phyloP scores from a whole-genome alignment of 768 basidiomycete genomes.

The Epithele typhae region DNA sequence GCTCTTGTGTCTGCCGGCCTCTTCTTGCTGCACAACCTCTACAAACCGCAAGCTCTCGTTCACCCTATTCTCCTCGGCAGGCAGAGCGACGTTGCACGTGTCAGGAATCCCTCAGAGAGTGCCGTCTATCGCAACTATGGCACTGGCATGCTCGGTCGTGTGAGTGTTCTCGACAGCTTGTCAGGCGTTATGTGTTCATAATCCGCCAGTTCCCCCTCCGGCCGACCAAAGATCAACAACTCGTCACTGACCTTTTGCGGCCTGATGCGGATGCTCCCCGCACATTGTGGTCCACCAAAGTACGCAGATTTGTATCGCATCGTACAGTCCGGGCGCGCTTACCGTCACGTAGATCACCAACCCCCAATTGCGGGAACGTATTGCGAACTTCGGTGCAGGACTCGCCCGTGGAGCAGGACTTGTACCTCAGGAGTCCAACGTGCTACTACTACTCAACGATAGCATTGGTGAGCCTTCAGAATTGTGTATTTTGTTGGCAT shows the following conservation, averaged over 20 bases:
- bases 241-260: constrained; percentile 63
- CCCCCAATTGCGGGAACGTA: constrained; percentile 60
- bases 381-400: constrained; percentile 71
- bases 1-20: constrained; percentile 72
- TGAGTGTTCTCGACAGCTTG: constrained; percentile 30
- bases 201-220: constrained; percentile 60
- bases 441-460: constrained; percentile 77
- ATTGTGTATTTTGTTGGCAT: constrained; percentile 4
- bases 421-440: constrained; percentile 56
- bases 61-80: constrained; percentile 92
- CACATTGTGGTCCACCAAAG: constrained; percentile 79
- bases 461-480: constrained; percentile 48
- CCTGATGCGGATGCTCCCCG: constrained; percentile 62
- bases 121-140: constrained; percentile 90
- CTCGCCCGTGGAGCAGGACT: constrained; percentile 54
- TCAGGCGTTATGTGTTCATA: constrained; percentile 3
- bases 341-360: constrained; percentile 70
- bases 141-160: constrained; percentile 78
- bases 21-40: constrained; percentile 72
- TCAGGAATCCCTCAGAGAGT: constrained; percentile 77
- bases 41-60: constrained; percentile 80
- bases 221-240: constrained; percentile 67
- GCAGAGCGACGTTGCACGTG: constrained; percentile 85
- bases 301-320: constrained; percentile 21
- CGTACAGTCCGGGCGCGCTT: not conserved